phyloP scores from a whole-genome alignment of 805 yeast genomes.

The Hanseniaspora nectarophila region DNA sequence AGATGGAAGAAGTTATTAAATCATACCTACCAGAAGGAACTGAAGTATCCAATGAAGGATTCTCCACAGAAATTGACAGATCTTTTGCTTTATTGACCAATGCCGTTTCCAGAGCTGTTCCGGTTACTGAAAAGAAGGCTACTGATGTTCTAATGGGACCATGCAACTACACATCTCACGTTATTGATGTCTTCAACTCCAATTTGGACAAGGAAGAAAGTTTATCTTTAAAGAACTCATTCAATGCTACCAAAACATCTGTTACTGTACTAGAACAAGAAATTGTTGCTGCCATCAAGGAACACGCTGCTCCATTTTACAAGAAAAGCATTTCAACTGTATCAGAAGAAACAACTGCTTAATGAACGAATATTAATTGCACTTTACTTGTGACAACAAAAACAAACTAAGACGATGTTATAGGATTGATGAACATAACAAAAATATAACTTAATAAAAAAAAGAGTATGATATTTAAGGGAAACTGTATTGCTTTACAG shows the following conservation, averaged over 20 bases:
- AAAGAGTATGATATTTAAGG: neutral
- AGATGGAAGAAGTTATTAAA: slow-evolving; percentile 36
- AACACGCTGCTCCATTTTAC: neutral
- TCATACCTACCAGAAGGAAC: slow-evolving; percentile 38
- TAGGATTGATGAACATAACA: neutral
- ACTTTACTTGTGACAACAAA: neutral
- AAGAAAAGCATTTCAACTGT: neutral
- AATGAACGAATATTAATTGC: slow-evolving; percentile 12
- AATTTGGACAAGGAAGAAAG: slow-evolving; percentile 33
- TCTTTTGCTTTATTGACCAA: slow-evolving; percentile 34
- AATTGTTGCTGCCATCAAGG: slow-evolving; percentile 17
- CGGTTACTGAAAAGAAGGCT: slow-evolving; percentile 26
- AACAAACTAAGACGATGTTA: neutral
- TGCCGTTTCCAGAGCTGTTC: slow-evolving; percentile 31
- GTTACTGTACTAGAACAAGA: slow-evolving; percentile 27
- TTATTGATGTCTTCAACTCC: slow-evolving; percentile 30
- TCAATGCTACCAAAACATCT: slow-evolving; percentile 28
- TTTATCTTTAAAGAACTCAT: slow-evolving; percentile 23
- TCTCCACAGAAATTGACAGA: slow-evolving; percentile 48
- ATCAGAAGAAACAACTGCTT: slow-evolving; percentile 13
- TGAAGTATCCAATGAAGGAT: slow-evolving; percentile 33
- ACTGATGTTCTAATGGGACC: slow-evolving; percentile 28
- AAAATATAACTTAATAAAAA: no score
- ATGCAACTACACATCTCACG: slow-evolving; percentile 28
- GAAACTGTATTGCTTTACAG: no score